Evolutionary conservation across 177 flowering plant genomes (phyloP).

Genomic region (Vitis hybrid): DNA sequence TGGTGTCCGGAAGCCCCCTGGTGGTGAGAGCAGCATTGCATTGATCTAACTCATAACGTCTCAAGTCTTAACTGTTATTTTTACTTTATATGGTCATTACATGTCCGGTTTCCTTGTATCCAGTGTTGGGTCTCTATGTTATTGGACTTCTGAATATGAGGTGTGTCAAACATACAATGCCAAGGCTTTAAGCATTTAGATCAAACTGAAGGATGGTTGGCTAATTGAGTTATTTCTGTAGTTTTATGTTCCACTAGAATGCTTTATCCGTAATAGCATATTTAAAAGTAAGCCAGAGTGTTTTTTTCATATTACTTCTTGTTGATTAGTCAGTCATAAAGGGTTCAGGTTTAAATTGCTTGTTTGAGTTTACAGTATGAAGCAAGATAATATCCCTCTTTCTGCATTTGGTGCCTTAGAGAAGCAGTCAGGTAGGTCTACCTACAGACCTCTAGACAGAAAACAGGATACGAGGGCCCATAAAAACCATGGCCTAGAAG

Average conservation of each 20-base stretch:
- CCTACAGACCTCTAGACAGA: too few relatives aligned
- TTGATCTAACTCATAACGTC: conserved; percentile 49
- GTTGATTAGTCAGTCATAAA: too few relatives aligned
- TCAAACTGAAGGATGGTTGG: not conserved
- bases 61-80: conserved; percentile 8
- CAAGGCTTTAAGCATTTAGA: not conserved
- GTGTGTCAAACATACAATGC: conserved; percentile 1
- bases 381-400: too few relatives aligned
- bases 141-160: conserved; percentile 2
- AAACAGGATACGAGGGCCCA: too few relatives aligned
- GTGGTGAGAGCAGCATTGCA: conserved; percentile 93
- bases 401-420: too few relatives aligned
- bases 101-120: not conserved
- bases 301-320: too few relatives aligned
- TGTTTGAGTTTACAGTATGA: too few relatives aligned
- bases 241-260: not conserved
- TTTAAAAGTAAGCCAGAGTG: too few relatives aligned
- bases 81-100: conserved; percentile 8
- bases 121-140: conserved; percentile 3
- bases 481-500: too few relatives aligned
- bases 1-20: conserved; percentile 91
- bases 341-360: too few relatives aligned
- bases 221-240: conserved; percentile 7
- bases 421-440: too few relatives aligned
- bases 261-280: too few relatives aligned